A percentile compares a stretch with the other conserved stretches of the same genome.
Evolutionary conservation across 768 basidiomycete genomes (phyloP).

Genomic region (Leccinum rimulosum): DNA sequence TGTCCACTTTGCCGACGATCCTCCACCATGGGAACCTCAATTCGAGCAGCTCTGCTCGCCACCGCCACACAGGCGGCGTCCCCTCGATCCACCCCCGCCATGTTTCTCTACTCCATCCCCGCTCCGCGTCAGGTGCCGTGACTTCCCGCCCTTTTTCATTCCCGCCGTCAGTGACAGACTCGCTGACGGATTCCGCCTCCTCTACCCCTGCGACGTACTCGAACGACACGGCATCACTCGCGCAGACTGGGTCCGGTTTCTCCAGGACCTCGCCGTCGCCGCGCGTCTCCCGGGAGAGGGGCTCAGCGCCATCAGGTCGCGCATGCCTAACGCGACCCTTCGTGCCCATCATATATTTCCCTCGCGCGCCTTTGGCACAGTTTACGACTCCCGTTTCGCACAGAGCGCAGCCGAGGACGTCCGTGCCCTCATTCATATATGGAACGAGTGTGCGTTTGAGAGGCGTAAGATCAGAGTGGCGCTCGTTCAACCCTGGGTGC

Average conservation of each 20-base stretch:
- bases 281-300: slow-evolving; percentile 27
- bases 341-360: slow-evolving; percentile 17
- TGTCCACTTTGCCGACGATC: slow-evolving; percentile 3
- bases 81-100: slow-evolving; percentile 31
- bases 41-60: slow-evolving; percentile 23
- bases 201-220: slow-evolving; percentile 25
- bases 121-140: slow-evolving; percentile 23
- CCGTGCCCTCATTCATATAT: slow-evolving; percentile 25
- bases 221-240: slow-evolving; percentile 29
- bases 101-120: slow-evolving; percentile 31
- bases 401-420: slow-evolving; percentile 22
- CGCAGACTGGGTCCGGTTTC: slow-evolving; percentile 30
- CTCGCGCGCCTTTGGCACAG: slow-evolving; percentile 8
- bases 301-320: slow-evolving; percentile 23
- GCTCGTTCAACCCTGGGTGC: slow-evolving; percentile 3
- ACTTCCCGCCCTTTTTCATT: slow-evolving; percentile 29
- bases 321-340: slow-evolving; percentile 16
- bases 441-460: slow-evolving; percentile 34
- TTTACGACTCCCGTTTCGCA: slow-evolving; percentile 22
- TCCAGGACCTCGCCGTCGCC: slow-evolving; percentile 27
- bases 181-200: slow-evolving; percentile 24
- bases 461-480: slow-evolving; percentile 27
- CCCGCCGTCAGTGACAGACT: slow-evolving; percentile 21
- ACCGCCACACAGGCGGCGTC: slow-evolving; percentile 8
- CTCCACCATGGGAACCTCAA: slow-evolving; percentile 29